Evolutionary conservation across 179 eudicot species (phyloP), one percentile per base, ranked within the genome.

Genomic region (Nepenthes alata): DNA sequence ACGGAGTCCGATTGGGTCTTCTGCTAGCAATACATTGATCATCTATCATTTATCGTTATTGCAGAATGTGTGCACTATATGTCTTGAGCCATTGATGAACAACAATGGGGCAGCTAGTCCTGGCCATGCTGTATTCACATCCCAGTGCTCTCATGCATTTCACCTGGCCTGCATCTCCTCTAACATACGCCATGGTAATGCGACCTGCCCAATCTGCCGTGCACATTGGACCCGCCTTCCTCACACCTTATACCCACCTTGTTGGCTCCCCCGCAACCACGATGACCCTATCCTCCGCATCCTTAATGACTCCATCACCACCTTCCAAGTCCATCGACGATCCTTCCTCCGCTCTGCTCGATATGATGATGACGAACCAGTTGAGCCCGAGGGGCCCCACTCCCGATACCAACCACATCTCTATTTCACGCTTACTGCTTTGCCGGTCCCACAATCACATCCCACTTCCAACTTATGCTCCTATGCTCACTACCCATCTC

Each of bases 191-290:
- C 96, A 89, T 36, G 96, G 96, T 7, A 87, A 86, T 65, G 69
- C 87, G 35, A 80, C 82, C 53, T 89, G 96, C 67, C 96, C 96
- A 44, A 83, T 89, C 25, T 89, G 96, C 65, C 85, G 96, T 39
- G 96, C 96, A 3, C 95, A 81, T 14, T 89, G 96, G 96, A 82
- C 95, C 14, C 87, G 85, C 45, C 76, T 89, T 11, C 96, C 96
- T 2, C 91, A 79, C 36, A 81, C 82, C 67, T 61, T 84, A 34
- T 79, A 77, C 38, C 72, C 79, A 14, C 84, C 83, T 15, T 73
- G 82, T 60, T 70, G 80, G 70, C 79, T 74, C 57, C 62, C 81
- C 45, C 70, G 72, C 62, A 79, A 80, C 71, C 83, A 79, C 57
- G 60, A 75, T 6, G 95, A 84, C 62, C 95, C 95, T 9, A 63